Evolutionary conservation across 805 yeast genomes (phyloP).

Genomic region (Metahyphopichia silvanorum): DNA sequence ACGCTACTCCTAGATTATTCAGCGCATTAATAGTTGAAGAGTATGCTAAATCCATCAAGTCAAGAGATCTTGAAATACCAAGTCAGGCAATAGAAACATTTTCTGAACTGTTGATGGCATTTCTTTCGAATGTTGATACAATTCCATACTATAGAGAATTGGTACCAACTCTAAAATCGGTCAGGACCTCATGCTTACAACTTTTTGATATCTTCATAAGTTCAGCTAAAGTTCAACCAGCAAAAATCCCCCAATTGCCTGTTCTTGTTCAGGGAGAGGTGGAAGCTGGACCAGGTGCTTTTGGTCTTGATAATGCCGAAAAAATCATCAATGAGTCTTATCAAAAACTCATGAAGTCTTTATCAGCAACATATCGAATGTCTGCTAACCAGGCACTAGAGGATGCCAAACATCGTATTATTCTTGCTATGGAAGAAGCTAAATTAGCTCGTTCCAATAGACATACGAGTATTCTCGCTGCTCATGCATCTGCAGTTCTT

Average conservation of each 20-base stretch:
- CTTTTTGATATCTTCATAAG: slow-evolving; percentile 75
- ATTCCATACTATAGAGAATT: slow-evolving; percentile 72
- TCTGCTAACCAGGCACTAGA: slow-evolving; percentile 69
- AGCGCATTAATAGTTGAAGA: slow-evolving; percentile 70
- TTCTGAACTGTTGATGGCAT: slow-evolving; percentile 24
- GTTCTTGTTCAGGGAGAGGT: slow-evolving; percentile 90
- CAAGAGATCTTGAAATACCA: slow-evolving; percentile 12
- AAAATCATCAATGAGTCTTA: slow-evolving; percentile 61
- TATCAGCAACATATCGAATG: slow-evolving; percentile 70
- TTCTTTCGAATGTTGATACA: slow-evolving; percentile 39
- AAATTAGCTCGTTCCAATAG: slow-evolving; percentile 48
- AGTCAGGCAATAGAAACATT: slow-evolving; percentile 17
- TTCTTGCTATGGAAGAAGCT: slow-evolving; percentile 67
- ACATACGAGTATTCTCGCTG: slow-evolving; percentile 61
- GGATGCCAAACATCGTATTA: slow-evolving; percentile 71
- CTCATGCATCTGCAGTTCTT: slow-evolving; percentile 72
- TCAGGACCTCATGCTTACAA: slow-evolving; percentile 84
- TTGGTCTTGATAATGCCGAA: slow-evolving; percentile 75
- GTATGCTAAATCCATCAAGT: slow-evolving; percentile 42
- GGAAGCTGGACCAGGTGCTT: slow-evolving; percentile 93
- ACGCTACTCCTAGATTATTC: slow-evolving; percentile 78
- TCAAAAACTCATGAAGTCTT: slow-evolving; percentile 56
- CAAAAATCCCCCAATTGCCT: slow-evolving; percentile 77
- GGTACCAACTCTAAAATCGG: slow-evolving; percentile 79
- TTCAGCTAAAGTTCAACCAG: slow-evolving; percentile 66